Evolutionary conservation across 495 filamentous ascomycete species (phyloP).

Genomic region (Aspergillus homomorphus): DNA sequence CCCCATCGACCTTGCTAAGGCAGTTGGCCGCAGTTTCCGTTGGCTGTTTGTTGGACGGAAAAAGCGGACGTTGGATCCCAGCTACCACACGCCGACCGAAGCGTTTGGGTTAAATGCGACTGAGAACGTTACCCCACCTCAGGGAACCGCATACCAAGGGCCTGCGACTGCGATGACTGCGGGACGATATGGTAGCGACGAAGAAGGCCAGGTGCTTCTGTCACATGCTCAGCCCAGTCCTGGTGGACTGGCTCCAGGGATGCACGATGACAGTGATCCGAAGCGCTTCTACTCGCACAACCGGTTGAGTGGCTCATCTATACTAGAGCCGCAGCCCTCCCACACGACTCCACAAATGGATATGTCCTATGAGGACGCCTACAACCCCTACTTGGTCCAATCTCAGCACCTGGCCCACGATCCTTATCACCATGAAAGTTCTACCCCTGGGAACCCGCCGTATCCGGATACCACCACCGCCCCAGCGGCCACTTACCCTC

Average conservation of each 20-base stretch:
- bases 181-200: conserved; percentile 25
- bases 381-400: conserved; percentile 13
- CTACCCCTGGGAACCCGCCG: conserved; percentile 2
- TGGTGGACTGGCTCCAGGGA: conserved; percentile 9
- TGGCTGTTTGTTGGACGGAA: conserved; percentile 78
- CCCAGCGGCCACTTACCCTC: conserved; percentile 13
- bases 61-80: conserved; percentile 48
- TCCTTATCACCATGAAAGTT: background rate
- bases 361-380: conserved; percentile 28
- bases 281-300: conserved; percentile 21
- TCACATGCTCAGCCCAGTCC: conserved; percentile 43
- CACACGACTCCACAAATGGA: conserved; percentile 21
- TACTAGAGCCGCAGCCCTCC: conserved; percentile 14
- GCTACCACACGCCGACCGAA: conserved; percentile 41
- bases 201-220: conserved; percentile 42
- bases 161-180: conserved; percentile 25
- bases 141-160: conserved; percentile 35
- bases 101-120: conserved; percentile 33
- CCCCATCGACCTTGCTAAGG: conserved; percentile 79
- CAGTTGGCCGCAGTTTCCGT: conserved; percentile 68
- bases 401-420: conserved; percentile 12
- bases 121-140: conserved; percentile 10
- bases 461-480: conserved; percentile 16
- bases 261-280: conserved; percentile 24
- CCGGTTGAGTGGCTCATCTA: conserved; percentile 10